Base-by-base conservation (phyloP, 2,329 filamentous ascomycete species). In the Penicillium sp. region DNA sequence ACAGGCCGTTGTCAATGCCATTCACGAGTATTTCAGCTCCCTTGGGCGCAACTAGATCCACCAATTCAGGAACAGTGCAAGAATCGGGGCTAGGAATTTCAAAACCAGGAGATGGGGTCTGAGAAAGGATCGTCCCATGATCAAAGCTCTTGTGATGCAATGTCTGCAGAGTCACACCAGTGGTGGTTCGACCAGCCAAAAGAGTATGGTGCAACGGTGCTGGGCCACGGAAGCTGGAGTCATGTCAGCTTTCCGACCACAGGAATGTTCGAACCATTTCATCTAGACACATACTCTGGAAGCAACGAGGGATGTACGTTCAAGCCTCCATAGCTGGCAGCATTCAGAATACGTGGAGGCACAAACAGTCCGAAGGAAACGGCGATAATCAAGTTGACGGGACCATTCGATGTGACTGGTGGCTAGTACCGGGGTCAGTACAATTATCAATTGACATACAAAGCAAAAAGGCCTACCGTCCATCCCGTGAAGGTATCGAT, bases 281-380 rank as follows among this genome's bases (percentile, higher is more conserved):
- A 24, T 27, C 5, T 8, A 8, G 43, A 35, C 7, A 70, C 80
- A 64, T 79, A 90, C 87, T 95, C 89, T 4, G 93, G 93, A 14
- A 99, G 83, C 27, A 97, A 77, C 0, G 93, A 98, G 1, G 95
- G 95, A 69, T 99, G 95, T 2, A 99, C 83, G 73, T 99, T 99
- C 3, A 99, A 77, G 0, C 95, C 95, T 44, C 93, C 93, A 75
- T 96, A 96, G 65, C 84, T 85, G 24, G 90, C 85, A 1, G 77
- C 77, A 22, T 78, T 78, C 22, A 99, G 79, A 16, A 98, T 85
- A 5, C 91, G 83, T 0, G 83, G 82, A 0, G 95, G 95, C 1
- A 99, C 87, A 59, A 97, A 89, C 8, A 96, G 83, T 3, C 95
- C 95, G 75, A 98, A 99, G 0, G 95, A 98, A 5, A 98, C 95